Evolutionary conservation across 2,329 filamentous ascomycete genomes (phyloP).

Genomic region (Cryphonectria naterciae): DNA sequence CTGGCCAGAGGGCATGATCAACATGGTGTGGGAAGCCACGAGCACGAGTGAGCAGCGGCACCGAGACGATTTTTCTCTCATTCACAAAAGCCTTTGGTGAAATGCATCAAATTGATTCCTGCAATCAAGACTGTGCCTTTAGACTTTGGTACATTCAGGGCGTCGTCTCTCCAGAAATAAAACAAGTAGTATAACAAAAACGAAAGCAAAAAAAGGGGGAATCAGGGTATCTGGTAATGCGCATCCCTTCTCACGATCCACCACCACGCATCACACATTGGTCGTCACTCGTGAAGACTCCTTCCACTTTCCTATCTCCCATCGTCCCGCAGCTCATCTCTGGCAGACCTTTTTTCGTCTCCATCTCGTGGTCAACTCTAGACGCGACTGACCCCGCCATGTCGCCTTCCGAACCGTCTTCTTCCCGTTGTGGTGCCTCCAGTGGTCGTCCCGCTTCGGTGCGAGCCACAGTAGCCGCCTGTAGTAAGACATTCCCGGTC

Average conservation of each 20-base stretch:
- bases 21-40: neutral
- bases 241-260: neutral
- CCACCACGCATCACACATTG: neutral
- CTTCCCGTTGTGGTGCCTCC: neutral
- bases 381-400: slow-evolving; percentile 3
- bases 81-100: neutral
- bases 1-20: neutral
- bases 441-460: neutral
- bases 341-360: neutral
- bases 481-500: too few relatives aligned
- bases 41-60: neutral
- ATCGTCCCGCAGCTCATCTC: too few relatives aligned
- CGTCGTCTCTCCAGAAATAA: too few relatives aligned
- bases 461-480: slow-evolving; percentile 16
- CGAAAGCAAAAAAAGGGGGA: neutral
- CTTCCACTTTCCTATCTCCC: too few relatives aligned
- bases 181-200: neutral
- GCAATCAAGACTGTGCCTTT: neutral
- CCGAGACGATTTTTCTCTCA: neutral
- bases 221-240: slow-evolving; percentile 6
- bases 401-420: neutral
- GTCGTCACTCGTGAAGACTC: neutral
- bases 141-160: neutral
- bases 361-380: neutral
- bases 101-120: neutral